Evolutionary conservation across 176 grass and related monocot genomes (phyloP).

Genomic region (Zea luxurians): DNA sequence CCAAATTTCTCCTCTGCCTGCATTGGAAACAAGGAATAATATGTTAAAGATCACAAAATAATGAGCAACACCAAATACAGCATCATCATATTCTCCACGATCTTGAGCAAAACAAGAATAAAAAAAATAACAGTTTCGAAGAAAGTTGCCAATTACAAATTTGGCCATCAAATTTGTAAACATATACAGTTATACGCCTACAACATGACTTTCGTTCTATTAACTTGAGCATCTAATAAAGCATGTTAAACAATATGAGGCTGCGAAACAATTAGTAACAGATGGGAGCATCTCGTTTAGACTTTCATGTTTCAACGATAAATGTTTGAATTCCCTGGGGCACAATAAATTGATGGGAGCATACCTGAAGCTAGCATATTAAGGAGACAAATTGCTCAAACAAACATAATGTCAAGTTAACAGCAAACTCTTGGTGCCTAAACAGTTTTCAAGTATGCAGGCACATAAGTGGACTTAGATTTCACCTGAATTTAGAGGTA

Average conservation of each 20-base stretch:
- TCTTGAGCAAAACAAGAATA: no score
- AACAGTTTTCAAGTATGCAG: not conserved
- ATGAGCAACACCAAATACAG: not conserved
- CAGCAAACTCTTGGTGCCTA: not conserved
- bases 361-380: not conserved
- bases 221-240: not conserved
- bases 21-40: constrained; percentile 1
- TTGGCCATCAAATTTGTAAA: constrained; percentile 6
- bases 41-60: constrained; percentile 4
- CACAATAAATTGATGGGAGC: not conserved
- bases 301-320: no score
- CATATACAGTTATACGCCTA: not conserved
- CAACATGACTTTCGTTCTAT: not conserved
- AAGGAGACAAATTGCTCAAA: not conserved
- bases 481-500: not conserved
- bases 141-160: not conserved
- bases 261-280: not conserved
- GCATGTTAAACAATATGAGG: not conserved
- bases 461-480: not conserved
- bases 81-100: not conserved
- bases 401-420: not conserved
- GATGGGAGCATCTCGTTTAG: not conserved
- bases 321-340: no score
- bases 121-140: not conserved
- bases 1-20: constrained; percentile 98